Percentiles rank a stretch among this genome's conserved stretches.
phyloP scores from a whole-genome alignment of 306 rosid genomes.

The Myrica gale region DNA sequence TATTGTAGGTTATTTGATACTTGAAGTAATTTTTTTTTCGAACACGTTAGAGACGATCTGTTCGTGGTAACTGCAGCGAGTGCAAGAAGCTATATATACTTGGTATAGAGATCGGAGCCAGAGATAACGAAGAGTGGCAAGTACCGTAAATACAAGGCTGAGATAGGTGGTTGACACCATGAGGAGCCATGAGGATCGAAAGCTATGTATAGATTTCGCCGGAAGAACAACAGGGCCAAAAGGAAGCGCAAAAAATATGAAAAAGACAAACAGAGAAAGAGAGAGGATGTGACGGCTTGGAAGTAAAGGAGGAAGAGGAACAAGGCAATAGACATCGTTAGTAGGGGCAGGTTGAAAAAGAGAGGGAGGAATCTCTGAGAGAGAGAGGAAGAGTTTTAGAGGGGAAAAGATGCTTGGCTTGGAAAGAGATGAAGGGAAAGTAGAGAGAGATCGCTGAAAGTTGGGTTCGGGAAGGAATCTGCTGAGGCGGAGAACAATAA shows the following conservation, averaged over 20 bases:
- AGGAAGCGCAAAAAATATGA: conserved; percentile 30
- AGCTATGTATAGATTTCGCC: conserved; percentile 38
- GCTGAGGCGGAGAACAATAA: conserved; percentile 64
- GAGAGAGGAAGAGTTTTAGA: conserved; percentile 43
- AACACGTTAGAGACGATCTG: background rate
- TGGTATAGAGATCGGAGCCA: conserved; percentile 1
- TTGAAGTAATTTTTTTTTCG: too few species aligned
- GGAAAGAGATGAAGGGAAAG: conserved; percentile 71
- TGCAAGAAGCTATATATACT: background rate
- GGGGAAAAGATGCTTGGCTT: conserved; percentile 84
- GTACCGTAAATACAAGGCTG: conserved; percentile 88
- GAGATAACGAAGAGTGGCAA: background rate
- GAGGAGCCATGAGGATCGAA: conserved; percentile 50
- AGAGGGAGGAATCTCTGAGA: conserved; percentile 58
- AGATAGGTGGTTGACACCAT: conserved; percentile 71
- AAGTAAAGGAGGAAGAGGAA: conserved; percentile 42
- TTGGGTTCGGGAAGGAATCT: conserved; percentile 59
- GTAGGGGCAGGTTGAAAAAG: conserved; percentile 42
- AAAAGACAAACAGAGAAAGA: conserved; percentile 38
- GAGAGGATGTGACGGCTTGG: conserved; percentile 26
- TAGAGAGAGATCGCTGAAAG: conserved; percentile 33
- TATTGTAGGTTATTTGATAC: too few species aligned
- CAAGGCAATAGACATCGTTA: conserved; percentile 52
- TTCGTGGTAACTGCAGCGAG: background rate
- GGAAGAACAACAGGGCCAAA: conserved; percentile 31